Percentiles rank a stretch among this genome's conserved stretches.
Evolutionary conservation across 108 stramenopile genomes (phyloP).

Genomic region (Cyclotella cryptica): DNA sequence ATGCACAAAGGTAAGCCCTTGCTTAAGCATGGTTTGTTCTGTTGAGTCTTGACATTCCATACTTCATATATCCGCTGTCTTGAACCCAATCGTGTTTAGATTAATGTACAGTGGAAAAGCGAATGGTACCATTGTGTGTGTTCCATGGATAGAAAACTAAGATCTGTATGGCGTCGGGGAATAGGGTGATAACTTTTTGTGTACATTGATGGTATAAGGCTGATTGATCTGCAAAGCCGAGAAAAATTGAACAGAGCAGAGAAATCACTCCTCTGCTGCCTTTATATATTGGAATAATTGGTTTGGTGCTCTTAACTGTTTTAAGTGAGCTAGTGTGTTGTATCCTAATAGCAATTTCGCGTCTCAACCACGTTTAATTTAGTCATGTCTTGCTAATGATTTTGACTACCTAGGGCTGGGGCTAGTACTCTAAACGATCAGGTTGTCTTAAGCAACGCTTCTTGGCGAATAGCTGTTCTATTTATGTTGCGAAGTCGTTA

Average conservation of each 20-base stretch:
- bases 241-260: not conserved
- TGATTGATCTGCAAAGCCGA: not conserved
- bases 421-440: too few species aligned
- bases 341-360: too few species aligned
- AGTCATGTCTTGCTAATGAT: too few species aligned
- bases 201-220: not conserved
- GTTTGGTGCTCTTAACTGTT: not conserved
- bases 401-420: too few species aligned
- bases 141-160: constrained; percentile 67
- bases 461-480: too few species aligned
- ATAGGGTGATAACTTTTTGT: not conserved
- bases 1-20: constrained; percentile 47
- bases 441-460: too few species aligned
- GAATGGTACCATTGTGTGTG: constrained; percentile 69
- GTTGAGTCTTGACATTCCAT: not conserved
- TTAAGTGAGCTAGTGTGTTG: too few species aligned
- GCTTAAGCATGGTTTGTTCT: not conserved
- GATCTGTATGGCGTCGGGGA: not conserved
- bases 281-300: not conserved
- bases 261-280: not conserved
- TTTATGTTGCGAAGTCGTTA: too few species aligned
- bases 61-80: not conserved
- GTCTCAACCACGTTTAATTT: too few species aligned
- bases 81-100: not conserved
- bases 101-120: constrained; percentile 57